Base-by-base conservation (phyloP, 2,329 filamentous ascomycete genomes). In the Hypomyces perniciosus region DNA sequence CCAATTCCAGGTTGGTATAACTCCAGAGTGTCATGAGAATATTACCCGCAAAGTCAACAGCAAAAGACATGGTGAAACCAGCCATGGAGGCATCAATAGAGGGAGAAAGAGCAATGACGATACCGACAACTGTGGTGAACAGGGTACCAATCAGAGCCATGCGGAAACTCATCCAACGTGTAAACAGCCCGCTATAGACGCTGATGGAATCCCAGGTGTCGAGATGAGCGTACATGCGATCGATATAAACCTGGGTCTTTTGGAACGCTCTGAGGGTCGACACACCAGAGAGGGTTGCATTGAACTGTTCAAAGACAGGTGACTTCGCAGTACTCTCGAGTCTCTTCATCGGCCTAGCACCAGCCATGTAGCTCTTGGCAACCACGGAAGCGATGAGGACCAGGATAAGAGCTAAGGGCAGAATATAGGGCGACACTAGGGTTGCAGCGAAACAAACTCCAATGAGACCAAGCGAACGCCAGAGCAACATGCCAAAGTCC, bases 291-390 rank as follows among this genome's bases (percentile, higher is more conserved):
- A 92, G 76, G 0, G 85, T 81, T 1, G 85, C 83, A 8, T 84
- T 84, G 59, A 92, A 91, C 55, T 88, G 83, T 64, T 92, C 88
- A 59, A 90, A 91, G 1, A 92, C 82, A 0, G 88, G 88, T 0
- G 84, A 88, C 66, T 90, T 91, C 50, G 82, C 79, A 3, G 79
- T 88, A 56, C 84, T 88, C 65, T 92, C 88, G 1, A 92, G 76
- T 5, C 88, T 77, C 69, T 91, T 92, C 54, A 86, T 76, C 31
- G 90, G 86, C 37, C 88, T 76, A 0, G 87, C 86, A 1, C 79
- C 86, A n/a, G 77, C 69, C 5, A 93, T 74, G 61, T 88, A 93
- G 34, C 71, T 72, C 3, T 74, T 61, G 1, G 82, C 84, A 50
- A 83, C 78, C 53, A 78, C 66, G n/a, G 79, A 61, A 55, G 79